Conservation (phyloP, 2,329 filamentous ascomycete genomes). For the Penicillium sp. region DNA sequence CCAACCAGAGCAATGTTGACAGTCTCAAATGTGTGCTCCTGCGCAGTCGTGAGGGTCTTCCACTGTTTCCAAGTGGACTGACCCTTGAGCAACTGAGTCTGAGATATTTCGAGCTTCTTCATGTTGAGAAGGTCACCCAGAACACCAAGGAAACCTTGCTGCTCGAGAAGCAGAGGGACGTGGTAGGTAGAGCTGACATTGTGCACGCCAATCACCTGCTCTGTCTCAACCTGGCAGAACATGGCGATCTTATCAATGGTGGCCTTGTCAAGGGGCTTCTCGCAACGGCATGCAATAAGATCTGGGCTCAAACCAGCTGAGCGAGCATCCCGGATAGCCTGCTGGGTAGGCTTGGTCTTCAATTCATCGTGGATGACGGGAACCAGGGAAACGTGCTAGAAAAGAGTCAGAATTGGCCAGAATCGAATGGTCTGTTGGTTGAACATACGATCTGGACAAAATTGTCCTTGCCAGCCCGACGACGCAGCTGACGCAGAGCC, state of each 20-base stretch:
- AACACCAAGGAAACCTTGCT: constrained; percentile 72
- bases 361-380: constrained; percentile 73
- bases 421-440: neutral
- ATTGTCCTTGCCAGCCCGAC: constrained; percentile 70
- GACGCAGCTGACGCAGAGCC: constrained; percentile 74
- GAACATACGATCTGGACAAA: constrained; percentile 68
- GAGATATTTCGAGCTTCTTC: constrained; percentile 44
- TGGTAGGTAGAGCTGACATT: constrained; percentile 91
- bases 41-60: constrained; percentile 67
- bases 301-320: constrained; percentile 74
- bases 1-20: constrained; percentile 88
- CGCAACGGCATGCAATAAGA: constrained; percentile 90
- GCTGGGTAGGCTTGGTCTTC: constrained; percentile 96
- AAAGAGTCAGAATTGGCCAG: neutral
- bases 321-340: constrained; percentile 78
- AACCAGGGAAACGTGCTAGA: constrained; percentile 66
- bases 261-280: constrained; percentile 67
- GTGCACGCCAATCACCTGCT: constrained; percentile 82
- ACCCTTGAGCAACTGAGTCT: constrained; percentile 60
- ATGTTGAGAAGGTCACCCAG: constrained; percentile 66
- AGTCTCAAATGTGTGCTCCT: constrained; percentile 64
- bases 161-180: constrained; percentile 81
- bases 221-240: constrained; percentile 80
- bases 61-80: constrained; percentile 72
- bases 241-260: constrained; percentile 84